Base-by-base conservation (phyloP, 2,329 filamentous ascomycete species). In the Phoma sp. region DNA sequence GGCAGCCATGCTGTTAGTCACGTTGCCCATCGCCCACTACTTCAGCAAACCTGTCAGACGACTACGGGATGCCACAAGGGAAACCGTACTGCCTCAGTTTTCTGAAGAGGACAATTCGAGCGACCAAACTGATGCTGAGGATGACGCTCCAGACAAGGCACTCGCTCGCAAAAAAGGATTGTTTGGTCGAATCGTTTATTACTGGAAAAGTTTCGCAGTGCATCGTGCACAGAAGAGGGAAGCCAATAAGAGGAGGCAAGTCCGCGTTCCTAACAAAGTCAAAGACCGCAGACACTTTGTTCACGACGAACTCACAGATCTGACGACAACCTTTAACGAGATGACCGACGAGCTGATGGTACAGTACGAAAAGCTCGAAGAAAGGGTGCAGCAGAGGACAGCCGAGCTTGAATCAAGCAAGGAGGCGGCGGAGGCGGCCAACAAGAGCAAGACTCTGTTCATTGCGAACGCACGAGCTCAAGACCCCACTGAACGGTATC, bases 381-480 rank as follows among this genome's bases (percentile, higher is more conserved):
- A 93, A 51, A 88, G 93, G 64, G 93, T 97, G 1, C 85, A 85
- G 6, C 87, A 93, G 71, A 83, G 93, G 50, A 97, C 93, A 0
- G 85, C 85, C 29, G 90, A 97, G 74, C 80, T 97, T 0, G 91
- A 96, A 68, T 85, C 91, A 56, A 96, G 89, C 78, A 96, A 96
- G 73, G 91, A 92, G 76, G 91, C 92, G 1, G 93, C 93, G 1
- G 93, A 96, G 74, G 90, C 91, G n/a, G 93, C 93, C 3, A 97
- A 96, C 66, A 91, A 96, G 76, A 96, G 91, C 81, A 99, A 99
- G 78, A 98, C 95, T 0, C 81, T 98, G 9, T 98, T 98, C 77
- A 96, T 99, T 59, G 95, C 95, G 15, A 98, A 98, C 66, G 1
- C 87, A 89, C 62, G 87, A 98, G 74, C 81, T 99, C 29, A 96